Conservation (phyloP, 164 flowering plant genomes). For the Cinnamomum micranthum region DNA sequence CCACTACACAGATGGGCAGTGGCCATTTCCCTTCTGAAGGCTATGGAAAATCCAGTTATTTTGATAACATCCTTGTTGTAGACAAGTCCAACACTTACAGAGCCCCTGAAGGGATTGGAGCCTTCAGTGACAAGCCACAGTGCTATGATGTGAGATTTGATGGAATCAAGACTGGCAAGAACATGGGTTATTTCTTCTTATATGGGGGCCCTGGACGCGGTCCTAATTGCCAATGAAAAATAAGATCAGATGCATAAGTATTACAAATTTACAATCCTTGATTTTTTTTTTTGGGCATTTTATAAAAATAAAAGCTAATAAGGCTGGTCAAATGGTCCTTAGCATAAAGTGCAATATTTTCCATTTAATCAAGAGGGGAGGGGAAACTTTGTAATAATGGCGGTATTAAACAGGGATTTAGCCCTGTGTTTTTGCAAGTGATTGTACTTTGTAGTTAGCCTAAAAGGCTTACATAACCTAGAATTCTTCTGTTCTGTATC, state of each 20-base stretch:
- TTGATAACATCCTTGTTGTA: neutral
- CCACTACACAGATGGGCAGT: slow-evolving; percentile 18
- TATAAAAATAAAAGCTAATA: neutral
- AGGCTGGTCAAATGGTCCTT: neutral
- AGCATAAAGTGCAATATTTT: neutral
- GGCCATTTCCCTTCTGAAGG: slow-evolving; percentile 13
- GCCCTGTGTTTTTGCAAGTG: neutral
- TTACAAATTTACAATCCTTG: neutral
- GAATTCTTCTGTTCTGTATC: too few relatives aligned
- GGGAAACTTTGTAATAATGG: too few relatives aligned
- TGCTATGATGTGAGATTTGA: slow-evolving; percentile 8
- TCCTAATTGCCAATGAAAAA: slow-evolving; percentile 7
- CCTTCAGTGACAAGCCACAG: neutral
- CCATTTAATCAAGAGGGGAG: neutral
- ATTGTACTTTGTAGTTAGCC: neutral
- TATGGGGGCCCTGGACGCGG: slow-evolving; percentile 13
- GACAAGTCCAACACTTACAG: neutral
- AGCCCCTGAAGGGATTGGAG: neutral
- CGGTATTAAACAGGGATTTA: too few relatives aligned
- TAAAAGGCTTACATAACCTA: neutral
- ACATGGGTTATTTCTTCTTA: slow-evolving; percentile 5
- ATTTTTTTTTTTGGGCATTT: neutral
- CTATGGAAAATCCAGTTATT: slow-evolving; percentile 4
- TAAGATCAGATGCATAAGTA: too few relatives aligned
- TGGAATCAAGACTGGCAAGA: neutral